Evolutionary conservation across 139 green algal species (phyloP).

Genomic region (Coccomyxa sp.): DNA sequence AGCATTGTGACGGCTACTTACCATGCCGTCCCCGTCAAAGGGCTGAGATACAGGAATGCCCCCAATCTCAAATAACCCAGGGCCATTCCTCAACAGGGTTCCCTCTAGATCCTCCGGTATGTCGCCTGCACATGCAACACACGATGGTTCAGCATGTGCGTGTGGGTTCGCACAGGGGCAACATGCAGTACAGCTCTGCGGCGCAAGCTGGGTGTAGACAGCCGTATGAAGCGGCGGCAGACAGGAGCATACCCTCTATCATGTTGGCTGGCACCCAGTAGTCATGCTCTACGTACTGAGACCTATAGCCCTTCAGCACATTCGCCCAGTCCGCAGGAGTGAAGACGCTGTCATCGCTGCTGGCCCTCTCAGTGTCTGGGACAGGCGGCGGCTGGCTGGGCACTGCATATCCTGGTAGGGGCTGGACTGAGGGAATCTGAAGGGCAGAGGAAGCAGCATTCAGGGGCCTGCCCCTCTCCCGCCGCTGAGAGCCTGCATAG

Average conservation of each 20-base stretch:
- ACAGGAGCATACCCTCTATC: not conserved
- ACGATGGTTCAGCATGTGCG: too few relatives aligned
- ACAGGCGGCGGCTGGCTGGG: not conserved
- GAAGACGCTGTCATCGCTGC: not conserved
- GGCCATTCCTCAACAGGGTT: constrained; percentile 36
- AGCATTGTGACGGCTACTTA: not conserved
- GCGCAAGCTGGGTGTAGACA: not conserved
- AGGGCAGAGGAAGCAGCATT: not conserved
- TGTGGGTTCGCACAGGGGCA: not conserved
- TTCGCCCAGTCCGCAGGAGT: constrained; percentile 3
- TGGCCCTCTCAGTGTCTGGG: not conserved
- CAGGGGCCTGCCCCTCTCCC: not conserved
- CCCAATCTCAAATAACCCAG: constrained; percentile 39
- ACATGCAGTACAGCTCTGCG: not conserved
- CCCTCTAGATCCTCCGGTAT: constrained; percentile 34
- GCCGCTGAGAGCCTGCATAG: not conserved
- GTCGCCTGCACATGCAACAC: not conserved
- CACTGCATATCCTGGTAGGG: not conserved
- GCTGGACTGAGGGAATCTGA: not conserved
- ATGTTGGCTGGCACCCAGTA: not conserved
- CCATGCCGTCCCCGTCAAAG: constrained; percentile 41
- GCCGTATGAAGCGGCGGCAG: not conserved
- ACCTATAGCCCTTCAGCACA: constrained; percentile 4
- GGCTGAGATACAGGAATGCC: constrained; percentile 30
- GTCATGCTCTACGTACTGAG: constrained; percentile 9